phyloP scores from a whole-genome alignment of 345 rosid species.

The Mercurialis annua region DNA sequence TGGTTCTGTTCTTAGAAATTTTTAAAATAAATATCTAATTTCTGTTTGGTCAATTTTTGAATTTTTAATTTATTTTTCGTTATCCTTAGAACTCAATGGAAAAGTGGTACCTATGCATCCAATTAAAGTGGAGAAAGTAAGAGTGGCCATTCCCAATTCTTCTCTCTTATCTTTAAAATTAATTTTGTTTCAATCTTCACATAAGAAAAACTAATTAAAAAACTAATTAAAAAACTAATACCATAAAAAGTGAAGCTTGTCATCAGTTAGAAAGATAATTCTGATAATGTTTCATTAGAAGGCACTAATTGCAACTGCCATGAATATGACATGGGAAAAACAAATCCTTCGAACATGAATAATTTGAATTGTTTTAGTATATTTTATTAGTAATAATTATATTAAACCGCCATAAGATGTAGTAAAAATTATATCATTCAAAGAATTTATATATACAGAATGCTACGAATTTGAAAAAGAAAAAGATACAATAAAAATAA shows the following conservation, averaged over 20 bases:
- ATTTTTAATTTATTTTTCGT: conserved; percentile 4
- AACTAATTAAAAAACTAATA: background rate
- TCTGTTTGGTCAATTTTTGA: background rate
- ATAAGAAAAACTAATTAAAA: background rate
- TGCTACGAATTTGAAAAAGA: too few species aligned
- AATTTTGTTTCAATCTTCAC: background rate
- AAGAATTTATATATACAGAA: too few species aligned
- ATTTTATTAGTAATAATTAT: too few species aligned
- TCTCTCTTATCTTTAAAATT: background rate
- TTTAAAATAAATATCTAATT: background rate
- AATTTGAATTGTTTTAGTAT: too few species aligned
- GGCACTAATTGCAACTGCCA: conserved; percentile 11
- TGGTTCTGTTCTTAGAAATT: conserved; percentile 1
- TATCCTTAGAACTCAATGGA: conserved; percentile 32
- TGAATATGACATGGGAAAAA: background rate
- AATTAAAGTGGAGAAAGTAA: conserved; percentile 28
- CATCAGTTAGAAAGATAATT: background rate
- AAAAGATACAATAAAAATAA: too few species aligned
- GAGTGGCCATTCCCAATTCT: conserved; percentile 32
- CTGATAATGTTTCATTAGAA: conserved; percentile 20
- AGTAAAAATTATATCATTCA: too few species aligned
- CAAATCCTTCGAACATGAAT: too few species aligned
- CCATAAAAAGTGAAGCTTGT: background rate
- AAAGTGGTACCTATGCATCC: conserved; percentile 25
- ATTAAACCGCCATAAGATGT: too few species aligned